Conservation (phyloP, 768 basidiomycete species). For the Phlebiopsis flavidoalba region DNA sequence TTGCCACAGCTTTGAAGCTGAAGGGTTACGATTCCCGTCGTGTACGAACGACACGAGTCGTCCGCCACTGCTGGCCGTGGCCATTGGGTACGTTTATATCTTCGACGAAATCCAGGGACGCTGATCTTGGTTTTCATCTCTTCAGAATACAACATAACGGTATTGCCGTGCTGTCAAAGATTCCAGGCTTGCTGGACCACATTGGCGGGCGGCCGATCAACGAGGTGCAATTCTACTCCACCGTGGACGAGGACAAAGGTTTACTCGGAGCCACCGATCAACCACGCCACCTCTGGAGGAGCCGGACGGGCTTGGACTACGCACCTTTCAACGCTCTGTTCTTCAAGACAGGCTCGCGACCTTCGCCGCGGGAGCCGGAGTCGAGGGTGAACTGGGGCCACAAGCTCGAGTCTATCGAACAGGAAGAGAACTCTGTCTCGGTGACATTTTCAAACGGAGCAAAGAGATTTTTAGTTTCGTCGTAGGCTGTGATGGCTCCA, state of each 20-base stretch:
- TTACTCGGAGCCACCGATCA: background rate
- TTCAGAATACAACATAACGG: slow-evolving; percentile 6
- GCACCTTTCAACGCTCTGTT: slow-evolving; percentile 19
- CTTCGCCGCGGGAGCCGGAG: slow-evolving; percentile 25
- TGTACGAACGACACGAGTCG: slow-evolving; percentile 2
- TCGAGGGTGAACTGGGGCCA: slow-evolving; percentile 32
- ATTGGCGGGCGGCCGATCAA: background rate
- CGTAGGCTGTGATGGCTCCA: slow-evolving; percentile 43
- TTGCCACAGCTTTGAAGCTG: background rate
- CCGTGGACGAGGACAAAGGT: slow-evolving; percentile 9
- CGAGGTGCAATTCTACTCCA: slow-evolving; percentile 6
- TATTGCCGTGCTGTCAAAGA: background rate
- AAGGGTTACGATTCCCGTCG: background rate
- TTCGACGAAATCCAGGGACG: too few relatives aligned
- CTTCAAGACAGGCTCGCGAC: background rate
- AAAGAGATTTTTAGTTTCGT: slow-evolving; percentile 33
- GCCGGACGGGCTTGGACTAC: slow-evolving; percentile 18
- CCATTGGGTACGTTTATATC: slow-evolving; percentile 25
- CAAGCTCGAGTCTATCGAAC: slow-evolving; percentile 27
- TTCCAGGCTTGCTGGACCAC: slow-evolving; percentile 10
- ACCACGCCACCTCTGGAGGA: too few relatives aligned
- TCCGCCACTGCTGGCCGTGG: slow-evolving; percentile 23
- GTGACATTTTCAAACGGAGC: slow-evolving; percentile 32
- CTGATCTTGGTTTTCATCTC: background rate
- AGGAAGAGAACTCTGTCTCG: slow-evolving; percentile 23